Conservation (phyloP, 306 rosid genomes). For the Echinosophora koreensis region DNA sequence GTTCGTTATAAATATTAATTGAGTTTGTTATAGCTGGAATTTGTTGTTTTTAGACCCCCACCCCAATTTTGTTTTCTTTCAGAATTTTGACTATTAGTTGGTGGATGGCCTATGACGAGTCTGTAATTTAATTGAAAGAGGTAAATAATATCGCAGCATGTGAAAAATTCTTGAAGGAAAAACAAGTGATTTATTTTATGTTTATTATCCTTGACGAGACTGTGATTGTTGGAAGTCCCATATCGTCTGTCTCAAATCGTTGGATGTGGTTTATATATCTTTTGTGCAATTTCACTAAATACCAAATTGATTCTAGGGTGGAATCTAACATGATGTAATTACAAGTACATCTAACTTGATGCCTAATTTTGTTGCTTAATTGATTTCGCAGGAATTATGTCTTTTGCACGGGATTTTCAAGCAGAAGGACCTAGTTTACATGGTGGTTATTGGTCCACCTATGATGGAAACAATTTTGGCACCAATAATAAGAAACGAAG, state of each 20-base stretch:
- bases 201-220: neutral
- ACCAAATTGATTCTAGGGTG: too few species aligned
- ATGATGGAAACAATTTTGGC: constrained; percentile 54
- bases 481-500: constrained; percentile 60
- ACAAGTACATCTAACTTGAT: neutral
- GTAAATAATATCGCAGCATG: neutral
- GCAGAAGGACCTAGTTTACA: constrained; percentile 57
- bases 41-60: neutral
- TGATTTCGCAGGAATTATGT: constrained; percentile 69
- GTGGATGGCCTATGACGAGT: constrained; percentile 6
- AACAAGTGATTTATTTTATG: neutral
- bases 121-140: neutral
- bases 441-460: constrained; percentile 62
- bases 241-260: too few species aligned
- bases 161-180: neutral
- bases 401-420: constrained; percentile 62
- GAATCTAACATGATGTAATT: neutral
- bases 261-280: too few species aligned
- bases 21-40: neutral
- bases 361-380: constrained; percentile 18
- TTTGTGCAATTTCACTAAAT: too few species aligned
- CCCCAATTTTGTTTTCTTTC: neutral
- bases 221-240: too few species aligned
- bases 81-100: constrained; percentile 20
- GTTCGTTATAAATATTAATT: constrained; percentile 9